Base-by-base conservation (phyloP, 768 basidiomycete genomes). In the Holtermannia corniformis region DNA sequence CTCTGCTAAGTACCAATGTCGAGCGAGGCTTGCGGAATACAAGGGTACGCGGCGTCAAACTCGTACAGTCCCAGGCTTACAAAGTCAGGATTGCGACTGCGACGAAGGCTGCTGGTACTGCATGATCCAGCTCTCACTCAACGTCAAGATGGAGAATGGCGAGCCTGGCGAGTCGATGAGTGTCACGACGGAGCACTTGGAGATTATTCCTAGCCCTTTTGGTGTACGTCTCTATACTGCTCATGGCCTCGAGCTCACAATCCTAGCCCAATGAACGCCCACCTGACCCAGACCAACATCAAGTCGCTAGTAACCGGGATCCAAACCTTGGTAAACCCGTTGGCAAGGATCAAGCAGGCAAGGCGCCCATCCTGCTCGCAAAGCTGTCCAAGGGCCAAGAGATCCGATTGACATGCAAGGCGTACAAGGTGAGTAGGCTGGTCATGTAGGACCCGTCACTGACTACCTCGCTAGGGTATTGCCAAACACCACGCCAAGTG, bases 401-500 rank as follows among this genome's bases (percentile, higher is more conserved):
- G 70, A 75, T 99, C 23, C 84, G 80, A 64, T 63, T 92, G 52
- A 78, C 79, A 41, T 97, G 93, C 68, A 81, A 84, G 44, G 95
- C 92, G 3, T 90, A 91, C 74, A 96, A 95, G 81, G 92, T 87
- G 49, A n/a, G 76, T 58, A 10, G 16, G 25, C 28, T 20, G 13
- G 45, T 28, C 41, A 25, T 4, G 50, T 12, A 32, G 20, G 16
- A 45, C 24, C 23, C 49, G 24, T 41, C 26, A 40, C 48, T 49
- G 28, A 41, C 37, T 49, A 20, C 25, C 27, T 43, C 7, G 22
- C 37, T 64, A 96, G 93, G 93, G 93, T 41, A 84, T 95, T 55
- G 90, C 93, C 3, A 96, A 96, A 76, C 90, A 95, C 70, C 95
- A 99, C 68, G 91, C 95, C 12, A 99, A 99, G 75, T 99, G 93